Conservation (phyloP, 2,329 filamentous ascomycete species). For the Fusarium paranaense region DNA sequence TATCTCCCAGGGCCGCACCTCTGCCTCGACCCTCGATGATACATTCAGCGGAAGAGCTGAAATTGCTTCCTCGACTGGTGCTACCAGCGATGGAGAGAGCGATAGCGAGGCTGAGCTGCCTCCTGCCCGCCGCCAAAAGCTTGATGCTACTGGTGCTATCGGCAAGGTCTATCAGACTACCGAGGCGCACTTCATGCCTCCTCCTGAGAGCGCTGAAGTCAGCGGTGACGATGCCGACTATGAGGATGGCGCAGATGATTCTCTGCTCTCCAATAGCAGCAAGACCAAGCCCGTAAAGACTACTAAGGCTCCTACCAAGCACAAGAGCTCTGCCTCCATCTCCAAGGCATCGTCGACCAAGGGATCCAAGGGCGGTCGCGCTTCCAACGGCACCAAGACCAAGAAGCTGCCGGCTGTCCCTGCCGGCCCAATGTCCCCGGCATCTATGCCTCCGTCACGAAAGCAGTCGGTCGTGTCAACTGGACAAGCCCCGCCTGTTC, state of each 20-base stretch:
- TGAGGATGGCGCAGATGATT: constrained; percentile 49
- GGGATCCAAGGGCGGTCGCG: constrained; percentile 57
- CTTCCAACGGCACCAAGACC: constrained; percentile 54
- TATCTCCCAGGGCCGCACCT: constrained; percentile 91
- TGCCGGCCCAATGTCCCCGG: constrained; percentile 68
- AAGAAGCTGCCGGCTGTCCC: constrained; percentile 62
- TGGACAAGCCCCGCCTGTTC: constrained; percentile 59
- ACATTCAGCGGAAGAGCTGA: constrained; percentile 92
- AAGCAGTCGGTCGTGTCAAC: constrained; percentile 79
- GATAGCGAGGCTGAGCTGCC: constrained; percentile 73
- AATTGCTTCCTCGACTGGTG: constrained; percentile 84
- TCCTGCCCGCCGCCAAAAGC: constrained; percentile 68
- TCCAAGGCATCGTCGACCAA: constrained; percentile 54
- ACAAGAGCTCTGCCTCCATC: constrained; percentile 50
- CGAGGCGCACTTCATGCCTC: constrained; percentile 64
- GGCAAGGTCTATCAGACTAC: constrained; percentile 64
- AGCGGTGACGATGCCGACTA: constrained; percentile 51
- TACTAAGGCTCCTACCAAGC: constrained; percentile 54
- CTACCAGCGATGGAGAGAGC: constrained; percentile 82
- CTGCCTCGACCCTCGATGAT: constrained; percentile 92
- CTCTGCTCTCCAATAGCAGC: constrained; percentile 51
- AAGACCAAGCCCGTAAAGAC: constrained; percentile 57
- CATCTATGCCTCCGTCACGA: constrained; percentile 77
- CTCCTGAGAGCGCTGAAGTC: constrained; percentile 59
- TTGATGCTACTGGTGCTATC: constrained; percentile 56